phyloP scores from a whole-genome alignment of 164 flowering plant species.

The Houttuynia cordata region DNA sequence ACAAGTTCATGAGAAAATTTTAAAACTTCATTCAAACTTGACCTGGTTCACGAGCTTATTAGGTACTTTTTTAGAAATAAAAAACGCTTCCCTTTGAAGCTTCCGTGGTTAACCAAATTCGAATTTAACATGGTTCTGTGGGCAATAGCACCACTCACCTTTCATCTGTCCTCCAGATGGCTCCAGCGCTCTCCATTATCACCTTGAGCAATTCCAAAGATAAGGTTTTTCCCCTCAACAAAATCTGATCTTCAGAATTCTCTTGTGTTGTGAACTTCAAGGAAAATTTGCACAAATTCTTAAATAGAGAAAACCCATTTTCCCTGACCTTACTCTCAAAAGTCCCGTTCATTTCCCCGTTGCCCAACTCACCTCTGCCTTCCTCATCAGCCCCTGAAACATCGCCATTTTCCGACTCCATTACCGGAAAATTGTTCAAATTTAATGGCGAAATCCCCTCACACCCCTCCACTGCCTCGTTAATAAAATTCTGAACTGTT shows the following conservation, averaged over 20 bases:
- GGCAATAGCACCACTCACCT: constrained; percentile 32
- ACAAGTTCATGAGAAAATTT: too few relatives aligned
- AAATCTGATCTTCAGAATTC: constrained; percentile 70
- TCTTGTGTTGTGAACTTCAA: constrained; percentile 91
- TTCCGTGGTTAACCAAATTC: too few relatives aligned
- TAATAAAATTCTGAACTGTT: constrained; percentile 60
- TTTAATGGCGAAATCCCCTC: constrained; percentile 21
- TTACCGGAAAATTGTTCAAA: constrained; percentile 5
- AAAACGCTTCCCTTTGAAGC: too few relatives aligned
- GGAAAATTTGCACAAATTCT: constrained; percentile 84
- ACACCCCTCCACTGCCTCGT: constrained; percentile 43
- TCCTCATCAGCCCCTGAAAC: constrained; percentile 1
- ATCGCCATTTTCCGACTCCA: constrained; percentile 13
- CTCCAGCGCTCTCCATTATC: constrained; percentile 64
- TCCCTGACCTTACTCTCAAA: constrained; percentile 65
- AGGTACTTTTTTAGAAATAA: neutral
- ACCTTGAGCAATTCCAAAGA: constrained; percentile 82
- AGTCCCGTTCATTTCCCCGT: constrained; percentile 11
- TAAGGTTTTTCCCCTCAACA: constrained; percentile 83
- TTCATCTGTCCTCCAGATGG: constrained; percentile 69
- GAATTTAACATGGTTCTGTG: neutral
- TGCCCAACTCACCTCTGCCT: constrained; percentile 12
- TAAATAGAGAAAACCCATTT: constrained; percentile 73
- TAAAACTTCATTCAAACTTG: neutral
- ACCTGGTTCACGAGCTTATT: neutral